phyloP scores from a whole-genome alignment of 108 stramenopile genomes.

The Skeletonema potamos region DNA sequence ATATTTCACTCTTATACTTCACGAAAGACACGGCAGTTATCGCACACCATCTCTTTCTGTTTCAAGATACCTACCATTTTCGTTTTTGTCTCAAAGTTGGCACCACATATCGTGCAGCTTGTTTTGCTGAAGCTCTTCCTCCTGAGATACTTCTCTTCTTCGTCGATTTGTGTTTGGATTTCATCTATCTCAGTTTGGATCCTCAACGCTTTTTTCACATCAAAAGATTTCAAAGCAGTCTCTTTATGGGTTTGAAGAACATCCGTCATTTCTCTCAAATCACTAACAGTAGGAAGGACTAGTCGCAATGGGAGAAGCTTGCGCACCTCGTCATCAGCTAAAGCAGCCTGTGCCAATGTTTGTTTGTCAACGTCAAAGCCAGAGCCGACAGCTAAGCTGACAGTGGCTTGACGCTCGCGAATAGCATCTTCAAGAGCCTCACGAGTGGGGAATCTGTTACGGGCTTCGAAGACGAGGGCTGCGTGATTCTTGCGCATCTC shows the following conservation, averaged over 20 bases:
- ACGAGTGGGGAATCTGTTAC: slow-evolving; percentile 42
- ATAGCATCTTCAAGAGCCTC: slow-evolving; percentile 44
- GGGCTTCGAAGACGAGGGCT: slow-evolving; percentile 33
- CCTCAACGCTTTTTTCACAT: slow-evolving; percentile 13
- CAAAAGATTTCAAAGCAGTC: slow-evolving; percentile 17
- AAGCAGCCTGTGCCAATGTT: slow-evolving; percentile 38
- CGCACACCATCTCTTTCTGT: slow-evolving; percentile 25
- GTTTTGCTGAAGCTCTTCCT: slow-evolving; percentile 6
- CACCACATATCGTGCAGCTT: slow-evolving; percentile 28
- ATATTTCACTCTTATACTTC: not conserved
- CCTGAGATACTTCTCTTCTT: slow-evolving; percentile 28
- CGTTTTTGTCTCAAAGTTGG: slow-evolving; percentile 10
- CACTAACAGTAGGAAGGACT: slow-evolving; percentile 33
- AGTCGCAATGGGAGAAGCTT: slow-evolving; percentile 49
- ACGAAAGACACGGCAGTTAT: slow-evolving; percentile 8
- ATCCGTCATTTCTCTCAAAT: slow-evolving; percentile 36
- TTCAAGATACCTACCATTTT: slow-evolving; percentile 45
- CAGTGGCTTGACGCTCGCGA: slow-evolving; percentile 28
- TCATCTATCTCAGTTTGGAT: slow-evolving; percentile 46
- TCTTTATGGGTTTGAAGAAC: slow-evolving; percentile 49
- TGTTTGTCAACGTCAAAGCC: slow-evolving; percentile 46
- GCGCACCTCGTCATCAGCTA: slow-evolving; percentile 54
- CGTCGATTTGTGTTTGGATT: slow-evolving; percentile 31
- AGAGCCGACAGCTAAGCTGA: slow-evolving; percentile 37
- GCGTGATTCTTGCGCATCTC: slow-evolving; percentile 31